Evolutionary conservation across 805 yeast genomes (phyloP), one percentile per base, ranked within the genome.

Genomic region (Yarrowia sp.): DNA sequence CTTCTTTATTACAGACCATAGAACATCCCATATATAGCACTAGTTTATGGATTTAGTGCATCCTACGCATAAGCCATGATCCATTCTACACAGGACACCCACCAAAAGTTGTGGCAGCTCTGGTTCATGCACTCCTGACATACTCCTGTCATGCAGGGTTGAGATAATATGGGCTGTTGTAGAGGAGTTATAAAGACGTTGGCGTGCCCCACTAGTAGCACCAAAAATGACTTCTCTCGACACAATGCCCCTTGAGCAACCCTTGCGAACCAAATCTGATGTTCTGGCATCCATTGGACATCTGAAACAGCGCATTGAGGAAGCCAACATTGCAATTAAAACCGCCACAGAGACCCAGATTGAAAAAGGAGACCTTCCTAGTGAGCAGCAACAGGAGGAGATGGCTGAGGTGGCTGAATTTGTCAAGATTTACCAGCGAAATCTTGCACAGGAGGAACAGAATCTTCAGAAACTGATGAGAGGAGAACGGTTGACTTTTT

Each of bases 121-220:
- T 22, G 28, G 28, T 22, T n/a, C 28, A 22, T 22, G 28, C 28
- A 22, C 28, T 22, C 28, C 28, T 22, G 28, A 22, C 50, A 44
- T n/a, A 9, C 51, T 47, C 51, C 51, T 47, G 51, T 15, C 55
- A 48, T 48, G 55, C 55, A 48, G 55, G 41, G 41, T 47, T 15
- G 53, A 28, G 53, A 48, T 48, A 48, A 35, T 33, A 48, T 48
- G 41, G 55, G 55, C 55, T 48, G 55, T 35, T 48, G 13, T 10
- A 47, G 55, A 39, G 31, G 18, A 14, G 53, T 17, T 48, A 57
- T 41, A 57, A 33, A 18, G 53, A 48, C 15, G 28, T 17, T 15
- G 39, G 9, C 0, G 14, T 5, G 10, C 18, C 32, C 13, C n/a
- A n/a, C n/a, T n/a, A 33, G 14, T 33, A 17, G 11, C 6, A 11